Evolutionary conservation across 2,329 filamentous ascomycete species (phyloP), one percentile per base, ranked within the genome.

Genomic region (Pyrenochaeta sp.): DNA sequence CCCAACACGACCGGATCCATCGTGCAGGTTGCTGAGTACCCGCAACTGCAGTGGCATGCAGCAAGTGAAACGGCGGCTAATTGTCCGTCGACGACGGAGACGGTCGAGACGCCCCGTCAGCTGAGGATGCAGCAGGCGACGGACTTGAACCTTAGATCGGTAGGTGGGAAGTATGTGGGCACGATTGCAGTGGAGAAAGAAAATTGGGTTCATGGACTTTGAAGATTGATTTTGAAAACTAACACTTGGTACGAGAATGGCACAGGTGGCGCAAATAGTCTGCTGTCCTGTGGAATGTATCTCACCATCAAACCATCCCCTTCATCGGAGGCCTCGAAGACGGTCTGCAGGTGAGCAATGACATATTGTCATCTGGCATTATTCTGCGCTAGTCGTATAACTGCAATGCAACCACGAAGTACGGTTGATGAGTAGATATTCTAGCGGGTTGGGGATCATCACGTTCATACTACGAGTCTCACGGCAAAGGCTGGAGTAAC

Each of bases 331-430:
- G 70, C 75, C 83, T 85, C 81, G 79, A 81, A 75, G 85, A 85
- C 86, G 88, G 87, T 94, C 90, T 94, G 91, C 90, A 87, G 88
- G 88, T 82, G 82, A 92, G 89, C 83, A 58, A 77, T 78, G 78
- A 81, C 72, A 47, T 68, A 20, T 61, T 78, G 85, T 80, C 84
- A 81, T 73, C 67, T 76, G 67, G 74, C 71, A 79, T 95, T 83
- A 69, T 78, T 97, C 83, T 97, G 83, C 90, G 92, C 92, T 86
- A 93, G 85, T 87, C 87, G 90, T 96, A 87, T 97, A 97, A 89
- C 92, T 91, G 87, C 86, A 86, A 67, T n/a, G 67, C 84, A 89
- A 87, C 88, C 90, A 91, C 89, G 61, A 68, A 59, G 61, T 71
- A 69, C 80, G 89, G 86, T 88, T 85, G 83, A 88, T 86, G 87